Percentiles rank a stretch among this genome's conserved stretches.
Conservation (phyloP, 1,284 basidiomycete species). For the Stereum hirsutum region DNA sequence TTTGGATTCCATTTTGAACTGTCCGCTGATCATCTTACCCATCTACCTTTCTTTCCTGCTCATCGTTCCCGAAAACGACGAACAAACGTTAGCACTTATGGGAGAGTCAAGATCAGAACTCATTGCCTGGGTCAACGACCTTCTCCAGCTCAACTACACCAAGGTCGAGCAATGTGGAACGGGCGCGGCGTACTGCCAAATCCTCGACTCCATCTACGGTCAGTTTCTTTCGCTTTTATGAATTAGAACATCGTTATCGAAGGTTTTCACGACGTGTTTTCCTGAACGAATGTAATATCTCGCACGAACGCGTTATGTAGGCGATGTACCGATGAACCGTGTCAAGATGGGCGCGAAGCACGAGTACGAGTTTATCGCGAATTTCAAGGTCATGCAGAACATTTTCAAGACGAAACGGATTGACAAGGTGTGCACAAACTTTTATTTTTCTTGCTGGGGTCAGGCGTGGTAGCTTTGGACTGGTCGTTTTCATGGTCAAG, state of each 20-base stretch:
- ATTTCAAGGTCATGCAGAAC: constrained; percentile 93
- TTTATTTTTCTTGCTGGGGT: no score
- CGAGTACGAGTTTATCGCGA: constrained; percentile 93
- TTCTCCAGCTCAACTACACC: constrained; percentile 85
- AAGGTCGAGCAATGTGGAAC: constrained; percentile 94
- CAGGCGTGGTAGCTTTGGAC: no score
- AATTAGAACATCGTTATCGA: no score
- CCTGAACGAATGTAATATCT: no score
- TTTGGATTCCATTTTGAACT: no score
- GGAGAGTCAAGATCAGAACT: constrained; percentile 79
- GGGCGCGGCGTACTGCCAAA: constrained; percentile 85
- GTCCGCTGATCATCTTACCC: no score
- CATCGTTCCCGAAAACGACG: no score
- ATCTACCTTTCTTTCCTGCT: not conserved
- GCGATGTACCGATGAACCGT: constrained; percentile 79
- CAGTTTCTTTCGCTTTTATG: constrained; percentile 16
- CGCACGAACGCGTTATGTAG: constrained; percentile 23
- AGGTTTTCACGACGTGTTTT: no score
- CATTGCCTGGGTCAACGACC: constrained; percentile 89
- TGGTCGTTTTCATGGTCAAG: no score
- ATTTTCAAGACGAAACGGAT: constrained; percentile 84
- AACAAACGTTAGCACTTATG: constrained; percentile 20
- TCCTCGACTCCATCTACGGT: constrained; percentile 93
- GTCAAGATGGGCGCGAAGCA: constrained; percentile 94
- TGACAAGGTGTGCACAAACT: constrained; percentile 89